Conservation (phyloP, 2,329 filamentous ascomycete species). For the Colletotrichum musae region DNA sequence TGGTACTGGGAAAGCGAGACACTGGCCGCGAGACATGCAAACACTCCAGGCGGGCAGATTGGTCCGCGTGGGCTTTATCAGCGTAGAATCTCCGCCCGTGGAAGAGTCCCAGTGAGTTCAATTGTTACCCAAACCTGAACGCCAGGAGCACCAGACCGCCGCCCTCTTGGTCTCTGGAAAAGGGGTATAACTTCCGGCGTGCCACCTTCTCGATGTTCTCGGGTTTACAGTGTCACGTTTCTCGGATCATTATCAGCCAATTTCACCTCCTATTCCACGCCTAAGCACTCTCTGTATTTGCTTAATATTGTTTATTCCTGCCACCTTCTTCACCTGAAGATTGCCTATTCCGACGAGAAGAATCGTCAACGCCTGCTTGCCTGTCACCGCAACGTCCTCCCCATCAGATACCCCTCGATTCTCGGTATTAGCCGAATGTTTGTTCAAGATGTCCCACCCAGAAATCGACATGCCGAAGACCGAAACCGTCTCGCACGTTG, state of each 20-base stretch:
- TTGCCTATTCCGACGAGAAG: too few relatives aligned
- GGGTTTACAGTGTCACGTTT: conserved; percentile 2
- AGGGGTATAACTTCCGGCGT: conserved; percentile 1
- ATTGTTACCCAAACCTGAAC: background rate
- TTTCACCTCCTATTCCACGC: background rate
- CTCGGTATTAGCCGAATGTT: background rate
- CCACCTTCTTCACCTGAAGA: background rate
- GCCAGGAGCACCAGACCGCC: background rate
- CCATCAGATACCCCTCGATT: background rate
- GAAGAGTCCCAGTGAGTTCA: background rate
- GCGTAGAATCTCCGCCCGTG: background rate
- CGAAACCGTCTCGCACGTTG: background rate
- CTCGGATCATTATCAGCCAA: background rate
- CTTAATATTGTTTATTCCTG: background rate
- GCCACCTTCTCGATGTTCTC: background rate
- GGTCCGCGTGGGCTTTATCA: conserved; percentile 3
- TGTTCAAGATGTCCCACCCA: background rate
- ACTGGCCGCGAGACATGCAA: background rate
- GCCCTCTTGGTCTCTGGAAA: conserved; percentile 3
- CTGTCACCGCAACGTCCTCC: background rate
- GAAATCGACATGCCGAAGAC: background rate
- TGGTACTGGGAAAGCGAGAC: conserved; percentile 1
- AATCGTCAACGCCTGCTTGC: too few relatives aligned
- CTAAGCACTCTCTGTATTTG: background rate
- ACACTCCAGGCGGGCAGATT: background rate